These are phyloP conservation scores for Hypsizygus ulmarius DNA, from an alignment of 1,284 basidiomycete species.

Conservation along the genomic window DNA sequence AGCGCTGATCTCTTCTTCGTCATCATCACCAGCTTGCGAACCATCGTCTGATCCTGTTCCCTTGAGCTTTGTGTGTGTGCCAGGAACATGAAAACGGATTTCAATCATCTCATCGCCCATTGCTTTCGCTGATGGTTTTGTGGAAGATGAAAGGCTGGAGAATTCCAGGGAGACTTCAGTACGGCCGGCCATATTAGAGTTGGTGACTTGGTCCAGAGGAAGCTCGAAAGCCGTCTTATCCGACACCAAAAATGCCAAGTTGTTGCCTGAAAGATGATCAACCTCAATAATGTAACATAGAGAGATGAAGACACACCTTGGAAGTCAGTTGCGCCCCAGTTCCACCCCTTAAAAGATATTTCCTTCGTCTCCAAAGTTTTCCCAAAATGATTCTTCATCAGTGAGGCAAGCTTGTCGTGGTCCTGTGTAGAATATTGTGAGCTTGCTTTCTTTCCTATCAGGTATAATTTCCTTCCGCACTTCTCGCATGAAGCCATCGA, in stretches of 20 bases:
- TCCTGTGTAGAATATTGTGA: conserved; percentile 49
- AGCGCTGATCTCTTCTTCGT: conserved; percentile 78
- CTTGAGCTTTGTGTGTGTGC: conserved; percentile 66
- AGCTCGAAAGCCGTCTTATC: conserved; percentile 93
- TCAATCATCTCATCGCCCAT: conserved; percentile 90
- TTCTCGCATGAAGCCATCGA: conserved; percentile 93
- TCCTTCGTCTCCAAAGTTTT: conserved; percentile 87
- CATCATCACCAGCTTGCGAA: conserved; percentile 67
- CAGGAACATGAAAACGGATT: conserved; percentile 96
- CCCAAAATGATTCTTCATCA: conserved; percentile 86
- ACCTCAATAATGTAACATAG: conserved; percentile 4
- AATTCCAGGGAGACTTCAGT: conserved; percentile 99
- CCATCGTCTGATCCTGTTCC: conserved; percentile 79
- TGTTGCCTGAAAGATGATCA: conserved; percentile 58
- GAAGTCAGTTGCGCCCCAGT: conserved; percentile 96
- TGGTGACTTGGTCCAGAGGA: conserved; percentile 85
- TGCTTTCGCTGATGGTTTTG: conserved; percentile 41
- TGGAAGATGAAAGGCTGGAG: conserved; percentile 49
- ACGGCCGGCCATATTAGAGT: conserved; percentile 96
- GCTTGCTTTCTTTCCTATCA: not conserved
- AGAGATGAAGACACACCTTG: conserved; percentile 58
- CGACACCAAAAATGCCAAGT: conserved; percentile 88
- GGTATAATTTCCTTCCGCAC: conserved; percentile 39
- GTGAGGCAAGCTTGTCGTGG: conserved; percentile 70
- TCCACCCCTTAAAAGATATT: conserved; percentile 93